Base-by-base conservation (phyloP, 345 rosid species). In the Lagerstroemia speciosa region DNA sequence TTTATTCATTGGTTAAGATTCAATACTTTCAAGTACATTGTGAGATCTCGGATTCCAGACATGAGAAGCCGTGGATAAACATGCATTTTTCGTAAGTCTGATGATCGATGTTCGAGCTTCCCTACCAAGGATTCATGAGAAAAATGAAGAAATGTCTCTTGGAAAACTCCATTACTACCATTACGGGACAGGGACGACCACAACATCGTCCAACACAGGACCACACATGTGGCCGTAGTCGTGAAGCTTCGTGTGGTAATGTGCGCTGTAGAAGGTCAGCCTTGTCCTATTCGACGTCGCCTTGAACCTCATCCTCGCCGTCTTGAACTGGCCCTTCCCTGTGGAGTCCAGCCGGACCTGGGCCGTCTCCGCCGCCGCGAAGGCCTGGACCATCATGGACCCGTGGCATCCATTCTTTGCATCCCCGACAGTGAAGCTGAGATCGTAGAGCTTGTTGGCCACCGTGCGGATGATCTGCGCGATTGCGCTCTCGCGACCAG, bases 141-240 rank as follows among this genome's bases (percentile, higher is more conserved):
- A 41, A 16, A 14, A 14, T 9, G 16, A 5, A 14, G 46, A 41
- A 41, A n/a, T 20, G 22, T 4, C 53, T 48, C 46, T 20, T 1
- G 14, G n/a, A 20, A 16, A 48, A 17, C 53, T 15, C 50, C 50
- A 10, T 16, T 2, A 29, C 19, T 4, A 40, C 31, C 41, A 64
- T 65, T 40, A 65, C 29, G 29, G 29, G 31, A 78, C 30, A 20
- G 72, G 46, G 50, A 78, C 53, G 58, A 85, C 94, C 0, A 57
- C 69, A 58, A 92, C 90, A 79, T 82, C 81, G 53, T 92, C 96
- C 76, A 92, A 75, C 3, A 92, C 86, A 71, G 98, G 95, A 24
- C 98, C 98, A 62, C 98, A 92, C 80, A 92, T 76, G 0, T 88
- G 91, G 34, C 90, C 98, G 67, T 32, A 88, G 75, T 90, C 98